Conservation (phyloP, 73 alveolate species). For the Symbiodinium natans region DNA sequence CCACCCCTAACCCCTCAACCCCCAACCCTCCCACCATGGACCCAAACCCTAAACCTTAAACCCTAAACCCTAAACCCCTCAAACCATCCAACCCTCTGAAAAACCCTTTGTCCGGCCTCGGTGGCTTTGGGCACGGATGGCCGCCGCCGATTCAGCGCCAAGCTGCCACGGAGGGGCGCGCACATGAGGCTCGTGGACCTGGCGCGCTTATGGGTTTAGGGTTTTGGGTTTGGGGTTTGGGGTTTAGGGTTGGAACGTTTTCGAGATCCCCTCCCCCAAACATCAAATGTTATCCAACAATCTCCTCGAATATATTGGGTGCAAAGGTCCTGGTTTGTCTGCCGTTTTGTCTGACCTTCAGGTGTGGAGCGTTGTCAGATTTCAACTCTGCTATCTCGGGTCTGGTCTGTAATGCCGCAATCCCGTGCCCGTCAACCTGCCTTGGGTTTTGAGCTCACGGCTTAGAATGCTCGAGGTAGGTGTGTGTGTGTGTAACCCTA, state of each 20-base stretch:
- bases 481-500: no score
- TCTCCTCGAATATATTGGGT: no score
- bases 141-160: not conserved
- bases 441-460: no score
- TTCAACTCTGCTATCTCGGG: not conserved
- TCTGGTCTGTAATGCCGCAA: not conserved
- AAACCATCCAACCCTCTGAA: not conserved
- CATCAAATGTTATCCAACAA: no score
- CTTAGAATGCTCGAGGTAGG: no score
- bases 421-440: not conserved
- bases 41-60: no score
- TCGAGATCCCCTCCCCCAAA: not conserved
- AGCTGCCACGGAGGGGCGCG: not conserved
- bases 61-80: not conserved
- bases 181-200: not conserved
- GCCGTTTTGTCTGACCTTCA: no score
- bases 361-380: not conserved
- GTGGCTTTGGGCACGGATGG: not conserved
- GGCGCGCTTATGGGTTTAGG: not conserved
- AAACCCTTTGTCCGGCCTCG: not conserved
- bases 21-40: no score
- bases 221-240: no score
- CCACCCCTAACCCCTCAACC: no score
- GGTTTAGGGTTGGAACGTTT: no score
- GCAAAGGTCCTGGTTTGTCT: no score